A percentile compares a stretch with the other conserved stretches of the same genome.
Evolutionary conservation across 2,329 filamentous ascomycete genomes (phyloP).

Genomic region (Volutella citrinella): DNA sequence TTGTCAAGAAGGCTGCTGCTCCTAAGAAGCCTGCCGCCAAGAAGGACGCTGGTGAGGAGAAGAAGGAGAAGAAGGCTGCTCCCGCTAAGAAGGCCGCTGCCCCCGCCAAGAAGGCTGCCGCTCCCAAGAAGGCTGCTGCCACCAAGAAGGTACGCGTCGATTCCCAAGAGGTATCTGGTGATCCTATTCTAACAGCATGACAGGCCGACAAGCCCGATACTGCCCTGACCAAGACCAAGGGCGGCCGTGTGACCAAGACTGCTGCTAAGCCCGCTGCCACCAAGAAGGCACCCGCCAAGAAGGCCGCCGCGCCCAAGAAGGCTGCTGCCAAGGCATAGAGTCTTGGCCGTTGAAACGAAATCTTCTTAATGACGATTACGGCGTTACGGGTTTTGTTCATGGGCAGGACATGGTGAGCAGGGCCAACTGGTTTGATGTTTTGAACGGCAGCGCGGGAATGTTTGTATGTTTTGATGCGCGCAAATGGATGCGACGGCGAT

Average conservation of each 20-base stretch:
- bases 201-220: constrained; percentile 61
- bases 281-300: constrained; percentile 44
- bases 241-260: constrained; percentile 77
- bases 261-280: constrained; percentile 45
- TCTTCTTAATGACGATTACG: constrained; percentile 37
- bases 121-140: constrained; percentile 36
- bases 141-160: constrained; percentile 33
- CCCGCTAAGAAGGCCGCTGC: constrained; percentile 29
- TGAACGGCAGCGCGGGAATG: constrained; percentile 23
- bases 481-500: constrained; percentile 14
- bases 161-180: constrained; percentile 34
- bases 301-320: constrained; percentile 46
- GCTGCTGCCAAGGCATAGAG: constrained; percentile 40
- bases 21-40: constrained; percentile 25
- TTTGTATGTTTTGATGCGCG: constrained; percentile 19
- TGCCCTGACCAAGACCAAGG: constrained; percentile 78
- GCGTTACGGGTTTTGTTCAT: constrained; percentile 32
- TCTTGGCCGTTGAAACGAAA: constrained; percentile 18
- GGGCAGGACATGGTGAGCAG: constrained; percentile 23
- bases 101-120: constrained; percentile 44
- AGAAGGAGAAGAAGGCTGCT: constrained; percentile 24
- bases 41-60: constrained; percentile 30
- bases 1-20: constrained; percentile 29
- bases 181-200: background rate
- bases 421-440: constrained; percentile 23